Base-by-base conservation (phyloP, 345 rosid genomes). In the Pseudoturritis turrita region DNA sequence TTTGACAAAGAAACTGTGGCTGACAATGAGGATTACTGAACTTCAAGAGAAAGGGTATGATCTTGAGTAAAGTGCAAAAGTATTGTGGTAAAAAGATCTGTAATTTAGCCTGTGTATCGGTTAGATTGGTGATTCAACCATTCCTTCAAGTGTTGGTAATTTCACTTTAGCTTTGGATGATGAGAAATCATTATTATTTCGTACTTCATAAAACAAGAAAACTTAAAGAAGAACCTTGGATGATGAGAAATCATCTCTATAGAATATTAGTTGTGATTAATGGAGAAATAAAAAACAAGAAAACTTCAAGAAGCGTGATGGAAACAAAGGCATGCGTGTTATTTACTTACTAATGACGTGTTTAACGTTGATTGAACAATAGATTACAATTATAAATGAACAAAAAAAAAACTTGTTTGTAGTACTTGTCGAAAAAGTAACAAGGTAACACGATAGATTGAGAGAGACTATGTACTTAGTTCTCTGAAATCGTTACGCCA, bases 21-120 rank as follows among this genome's bases (percentile, higher is more conserved):
- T 84, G 33, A 83, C 94, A 80, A 95, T 92, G 92, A 87, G 97
- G 83, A 89, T 88, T 9, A 81, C 81, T 64, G 97, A 95, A 75
- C 90, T 91, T 68, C 90, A 83, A 71, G 98, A 86, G 63, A 86
- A 89, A 77, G 97, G 98, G 23, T 83, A 81, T 58, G 88, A 87
- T 79, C 74, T 87, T 67, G 92, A 91, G 53, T 85, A 77, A 85
- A 18, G 10, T 39, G n/a, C 55, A 70, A 14, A n/a, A 9, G 21
- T 1, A 21, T 45, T 70, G 22, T 62, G 58, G 15, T 29, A 14
- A 37, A 53, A 10, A 57, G 35, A 46, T 71, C 56, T 71, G 80
- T 64, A 54, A 10, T 25, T 54, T 54, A 54, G 68, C 50, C 7
- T 45, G 31, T 68, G 74, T 56, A 31, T 63, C 18, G 41, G 12